Percentiles rank a stretch among this genome's conserved stretches.
phyloP scores from a whole-genome alignment of 192 early-diverging fungal genomes.

The Backusella australiensis region DNA sequence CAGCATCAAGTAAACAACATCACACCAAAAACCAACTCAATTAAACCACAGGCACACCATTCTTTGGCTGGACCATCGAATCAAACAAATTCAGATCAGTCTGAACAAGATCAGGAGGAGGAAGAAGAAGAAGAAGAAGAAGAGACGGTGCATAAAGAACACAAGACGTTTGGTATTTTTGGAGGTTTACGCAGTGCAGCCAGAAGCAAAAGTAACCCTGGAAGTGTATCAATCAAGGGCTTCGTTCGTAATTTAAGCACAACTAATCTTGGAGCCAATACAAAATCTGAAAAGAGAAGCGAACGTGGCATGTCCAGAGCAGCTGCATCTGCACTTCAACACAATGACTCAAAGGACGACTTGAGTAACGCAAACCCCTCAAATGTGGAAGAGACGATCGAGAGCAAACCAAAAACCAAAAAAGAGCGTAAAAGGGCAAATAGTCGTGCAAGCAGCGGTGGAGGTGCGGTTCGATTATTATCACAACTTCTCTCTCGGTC shows the following conservation, averaged over 20 bases:
- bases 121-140: not conserved
- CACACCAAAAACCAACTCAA: not conserved
- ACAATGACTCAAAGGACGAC: not conserved
- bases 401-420: not conserved
- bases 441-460: not conserved
- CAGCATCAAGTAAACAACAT: not conserved
- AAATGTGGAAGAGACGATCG: not conserved
- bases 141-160: not conserved
- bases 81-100: not conserved
- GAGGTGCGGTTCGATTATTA: constrained; percentile 3
- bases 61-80: constrained; percentile 5
- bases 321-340: not conserved
- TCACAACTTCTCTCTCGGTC: not conserved
- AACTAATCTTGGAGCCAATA: not conserved
- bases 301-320: not conserved
- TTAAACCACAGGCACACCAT: not conserved
- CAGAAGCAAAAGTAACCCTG: not conserved
- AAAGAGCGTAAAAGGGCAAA: not conserved
- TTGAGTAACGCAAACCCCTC: not conserved
- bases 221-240: not conserved
- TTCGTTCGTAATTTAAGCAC: not conserved
- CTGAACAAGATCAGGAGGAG: not conserved
- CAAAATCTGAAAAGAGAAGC: not conserved
- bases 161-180: not conserved
- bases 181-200: not conserved